These are phyloP conservation scores for Xylaria sp. DNA, from an alignment of 2,329 filamentous ascomycete species.

Conservation along the genomic window DNA sequence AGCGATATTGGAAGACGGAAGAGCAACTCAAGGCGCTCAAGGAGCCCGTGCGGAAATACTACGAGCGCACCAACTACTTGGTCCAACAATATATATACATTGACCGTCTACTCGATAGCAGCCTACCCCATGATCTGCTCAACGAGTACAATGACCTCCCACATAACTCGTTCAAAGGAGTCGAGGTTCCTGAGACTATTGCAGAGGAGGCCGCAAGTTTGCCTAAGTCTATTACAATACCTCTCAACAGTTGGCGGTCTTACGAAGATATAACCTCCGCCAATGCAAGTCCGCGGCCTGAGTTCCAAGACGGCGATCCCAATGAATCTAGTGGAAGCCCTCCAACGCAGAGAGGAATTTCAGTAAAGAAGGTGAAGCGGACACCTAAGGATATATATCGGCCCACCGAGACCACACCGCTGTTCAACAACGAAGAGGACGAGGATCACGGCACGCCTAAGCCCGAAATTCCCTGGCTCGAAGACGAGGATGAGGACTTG, in stretches of 20 bases:
- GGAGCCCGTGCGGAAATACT: slow-evolving; percentile 83
- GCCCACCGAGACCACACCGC: slow-evolving; percentile 73
- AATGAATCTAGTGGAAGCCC: slow-evolving; percentile 28
- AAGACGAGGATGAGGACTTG: slow-evolving; percentile 71
- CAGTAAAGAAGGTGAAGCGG: slow-evolving; percentile 70
- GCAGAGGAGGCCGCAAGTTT: slow-evolving; percentile 68
- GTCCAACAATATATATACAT: slow-evolving; percentile 95
- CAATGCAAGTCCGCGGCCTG: slow-evolving; percentile 26
- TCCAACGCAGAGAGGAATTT: slow-evolving; percentile 24
- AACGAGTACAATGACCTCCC: slow-evolving; percentile 83
- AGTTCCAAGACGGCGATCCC: slow-evolving; percentile 16
- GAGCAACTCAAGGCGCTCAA: slow-evolving; percentile 77
- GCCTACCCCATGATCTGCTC: slow-evolving; percentile 88
- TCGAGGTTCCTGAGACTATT: slow-evolving; percentile 78
- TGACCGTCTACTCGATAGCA: slow-evolving; percentile 88
- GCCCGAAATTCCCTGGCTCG: slow-evolving; percentile 74
- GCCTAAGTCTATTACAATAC: slow-evolving; percentile 14
- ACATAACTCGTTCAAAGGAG: slow-evolving; percentile 61
- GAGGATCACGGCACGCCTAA: slow-evolving; percentile 54
- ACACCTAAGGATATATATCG: slow-evolving; percentile 90
- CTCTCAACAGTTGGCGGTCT: slow-evolving; percentile 4
- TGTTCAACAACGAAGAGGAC: slow-evolving; percentile 64
- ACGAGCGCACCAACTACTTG: slow-evolving; percentile 87
- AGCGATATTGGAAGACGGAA: slow-evolving; percentile 84
- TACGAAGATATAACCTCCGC: slow-evolving; percentile 10